phyloP scores from a whole-genome alignment of 192 early-diverging fungal species.

The Piromyces finnis region DNA sequence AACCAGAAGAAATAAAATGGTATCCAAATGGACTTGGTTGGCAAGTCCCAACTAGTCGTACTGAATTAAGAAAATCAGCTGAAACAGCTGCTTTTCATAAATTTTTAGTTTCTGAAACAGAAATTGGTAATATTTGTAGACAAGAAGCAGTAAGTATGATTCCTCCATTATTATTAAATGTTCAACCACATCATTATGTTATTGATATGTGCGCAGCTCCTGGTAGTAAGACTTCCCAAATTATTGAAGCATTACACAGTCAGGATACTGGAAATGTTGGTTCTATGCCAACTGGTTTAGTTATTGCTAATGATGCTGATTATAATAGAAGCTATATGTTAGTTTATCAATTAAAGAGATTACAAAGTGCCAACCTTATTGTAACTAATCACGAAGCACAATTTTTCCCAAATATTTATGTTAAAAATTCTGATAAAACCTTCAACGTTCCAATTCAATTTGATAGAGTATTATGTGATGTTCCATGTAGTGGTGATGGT shows the following conservation, averaged over 20 bases:
- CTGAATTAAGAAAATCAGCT: slow-evolving; percentile 53
- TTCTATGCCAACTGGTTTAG: slow-evolving; percentile 40
- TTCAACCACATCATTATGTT: slow-evolving; percentile 70
- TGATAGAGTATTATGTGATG: slow-evolving; percentile 92
- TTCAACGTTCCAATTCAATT: slow-evolving; percentile 41
- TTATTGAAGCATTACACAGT: slow-evolving; percentile 24
- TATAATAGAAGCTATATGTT: slow-evolving; percentile 80
- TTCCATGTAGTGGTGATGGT: slow-evolving; percentile 95
- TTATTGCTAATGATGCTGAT: slow-evolving; percentile 95
- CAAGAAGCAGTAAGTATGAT: slow-evolving; percentile 98
- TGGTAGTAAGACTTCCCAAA: slow-evolving; percentile 92
- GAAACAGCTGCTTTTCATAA: slow-evolving; percentile 70
- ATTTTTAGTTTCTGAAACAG: slow-evolving; percentile 94
- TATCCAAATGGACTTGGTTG: slow-evolving; percentile 85
- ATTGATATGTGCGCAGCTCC: slow-evolving; percentile 96
- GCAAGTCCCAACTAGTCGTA: slow-evolving; percentile 63
- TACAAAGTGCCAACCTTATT: slow-evolving; percentile 79
- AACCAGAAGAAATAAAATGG: slow-evolving; percentile 44
- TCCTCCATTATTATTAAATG: slow-evolving; percentile 81
- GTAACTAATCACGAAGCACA: slow-evolving; percentile 94
- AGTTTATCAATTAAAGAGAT: slow-evolving; percentile 85
- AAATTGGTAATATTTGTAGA: slow-evolving; percentile 87
- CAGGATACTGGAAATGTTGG: slow-evolving; percentile 11
- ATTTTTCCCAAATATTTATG: slow-evolving; percentile 58
- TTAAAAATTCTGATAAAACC: slow-evolving; percentile 1